Percentiles rank a stretch among this genome's conserved stretches.
Evolutionary conservation across 192 early-diverging fungal genomes (phyloP).

Genomic region (Coemansia sp.): DNA sequence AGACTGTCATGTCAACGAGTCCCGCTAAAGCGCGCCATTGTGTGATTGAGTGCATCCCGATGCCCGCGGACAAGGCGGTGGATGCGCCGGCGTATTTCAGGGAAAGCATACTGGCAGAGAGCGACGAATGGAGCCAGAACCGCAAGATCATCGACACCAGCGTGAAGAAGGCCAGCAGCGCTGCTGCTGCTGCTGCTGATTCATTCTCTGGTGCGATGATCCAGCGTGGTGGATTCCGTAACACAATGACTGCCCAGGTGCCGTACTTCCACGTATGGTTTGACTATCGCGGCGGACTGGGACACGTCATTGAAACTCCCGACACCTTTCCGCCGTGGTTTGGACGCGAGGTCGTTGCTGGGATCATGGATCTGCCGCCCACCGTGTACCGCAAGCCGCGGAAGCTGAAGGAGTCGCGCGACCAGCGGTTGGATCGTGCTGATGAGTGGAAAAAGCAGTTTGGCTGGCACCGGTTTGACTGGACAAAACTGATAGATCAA

Average conservation of each 20-base stretch:
- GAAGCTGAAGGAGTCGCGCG: constrained; percentile 53
- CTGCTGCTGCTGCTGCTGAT: too few relatives aligned
- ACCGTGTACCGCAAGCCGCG: constrained; percentile 72
- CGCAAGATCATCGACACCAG: constrained; percentile 70
- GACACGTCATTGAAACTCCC: constrained; percentile 93
- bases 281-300: constrained; percentile 80
- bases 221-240: constrained; percentile 67
- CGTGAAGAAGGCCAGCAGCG: constrained; percentile 49
- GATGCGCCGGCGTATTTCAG: constrained; percentile 86
- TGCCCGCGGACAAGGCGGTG: constrained; percentile 72
- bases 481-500: constrained; percentile 63
- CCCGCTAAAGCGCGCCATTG: constrained; percentile 71
- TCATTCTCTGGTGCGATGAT: background rate
- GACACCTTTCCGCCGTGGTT: constrained; percentile 83
- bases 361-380: constrained; percentile 78
- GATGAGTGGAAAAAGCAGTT: constrained; percentile 58
- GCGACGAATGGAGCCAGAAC: constrained; percentile 92
- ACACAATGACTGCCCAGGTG: constrained; percentile 71
- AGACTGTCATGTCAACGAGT: constrained; percentile 78
- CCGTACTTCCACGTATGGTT: constrained; percentile 99
- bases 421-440: constrained; percentile 52
- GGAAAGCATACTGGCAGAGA: constrained; percentile 74
- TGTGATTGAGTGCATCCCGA: constrained; percentile 88
- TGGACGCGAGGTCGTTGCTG: constrained; percentile 82
- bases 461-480: constrained; percentile 80